These are phyloP conservation scores for Globisporangium nagaii DNA, from an alignment of 352 stramenopile species.

Conservation along the genomic window DNA sequence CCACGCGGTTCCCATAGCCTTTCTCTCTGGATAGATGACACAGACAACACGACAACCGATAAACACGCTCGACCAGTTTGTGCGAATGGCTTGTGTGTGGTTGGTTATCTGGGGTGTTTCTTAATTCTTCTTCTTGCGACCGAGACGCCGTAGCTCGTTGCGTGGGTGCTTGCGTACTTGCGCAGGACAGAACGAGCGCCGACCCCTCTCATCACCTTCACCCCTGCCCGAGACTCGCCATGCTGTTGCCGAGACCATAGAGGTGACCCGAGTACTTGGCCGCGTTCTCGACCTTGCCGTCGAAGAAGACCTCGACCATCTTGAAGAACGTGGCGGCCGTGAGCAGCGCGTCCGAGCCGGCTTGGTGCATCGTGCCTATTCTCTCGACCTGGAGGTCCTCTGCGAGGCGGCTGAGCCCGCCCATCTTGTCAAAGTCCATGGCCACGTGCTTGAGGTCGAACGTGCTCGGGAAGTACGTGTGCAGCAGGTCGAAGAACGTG, in stretches of 20 bases:
- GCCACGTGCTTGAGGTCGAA: slow-evolving; percentile 99
- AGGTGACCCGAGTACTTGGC: slow-evolving; percentile 83
- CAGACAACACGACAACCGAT: neutral
- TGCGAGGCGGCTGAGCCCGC: slow-evolving; percentile 94
- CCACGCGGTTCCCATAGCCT: too few relatives aligned
- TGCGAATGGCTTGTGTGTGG: neutral
- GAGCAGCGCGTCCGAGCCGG: slow-evolving; percentile 96
- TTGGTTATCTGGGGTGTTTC: neutral
- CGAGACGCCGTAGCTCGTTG: slow-evolving; percentile 1
- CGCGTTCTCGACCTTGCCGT: slow-evolving; percentile 80
- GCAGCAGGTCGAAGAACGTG: slow-evolving; percentile 96
- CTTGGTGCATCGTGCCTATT: slow-evolving; percentile 99
- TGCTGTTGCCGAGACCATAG: slow-evolving; percentile 78
- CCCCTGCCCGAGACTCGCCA: slow-evolving; percentile 27
- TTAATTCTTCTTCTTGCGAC: neutral
- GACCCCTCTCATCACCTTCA: slow-evolving; percentile 18
- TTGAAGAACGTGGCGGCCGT: slow-evolving; percentile 93
- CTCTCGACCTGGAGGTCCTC: slow-evolving; percentile 96
- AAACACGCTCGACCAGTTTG: neutral
- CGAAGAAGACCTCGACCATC: slow-evolving; percentile 87
- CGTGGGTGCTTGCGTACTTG: too few relatives aligned
- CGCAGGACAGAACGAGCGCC: neutral
- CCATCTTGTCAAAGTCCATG: slow-evolving; percentile 96
- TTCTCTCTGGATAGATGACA: neutral
- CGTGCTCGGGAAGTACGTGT: slow-evolving; percentile 97